phyloP scores from a whole-genome alignment of 768 basidiomycete genomes.

The Amylocystis lapponica region DNA sequence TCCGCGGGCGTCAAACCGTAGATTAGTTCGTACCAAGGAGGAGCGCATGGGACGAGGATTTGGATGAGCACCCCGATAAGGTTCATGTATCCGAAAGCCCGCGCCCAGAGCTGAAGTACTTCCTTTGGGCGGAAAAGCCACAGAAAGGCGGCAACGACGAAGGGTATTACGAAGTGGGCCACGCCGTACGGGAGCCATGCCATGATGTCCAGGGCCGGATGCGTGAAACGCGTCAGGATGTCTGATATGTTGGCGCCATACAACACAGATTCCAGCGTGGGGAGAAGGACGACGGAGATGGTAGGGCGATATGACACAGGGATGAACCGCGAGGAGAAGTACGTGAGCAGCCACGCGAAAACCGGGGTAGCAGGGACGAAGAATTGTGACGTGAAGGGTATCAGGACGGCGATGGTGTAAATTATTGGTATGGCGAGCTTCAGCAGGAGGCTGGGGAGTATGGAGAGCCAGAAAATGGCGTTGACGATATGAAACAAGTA shows the following conservation, averaged over 20 bases:
- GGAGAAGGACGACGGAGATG: constrained; percentile 89
- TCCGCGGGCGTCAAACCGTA: constrained; percentile 94
- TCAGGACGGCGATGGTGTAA: constrained; percentile 61
- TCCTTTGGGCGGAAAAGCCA: constrained; percentile 88
- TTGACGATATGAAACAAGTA: constrained; percentile 62
- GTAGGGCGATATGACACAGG: constrained; percentile 68
- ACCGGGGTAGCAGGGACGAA: constrained; percentile 85
- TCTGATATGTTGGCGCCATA: constrained; percentile 99
- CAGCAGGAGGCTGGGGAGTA: constrained; percentile 72
- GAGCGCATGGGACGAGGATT: constrained; percentile 85
- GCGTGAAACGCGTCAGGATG: constrained; percentile 91
- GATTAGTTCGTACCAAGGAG: constrained; percentile 97
- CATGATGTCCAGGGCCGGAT: constrained; percentile 85
- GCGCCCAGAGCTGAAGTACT: constrained; percentile 77
- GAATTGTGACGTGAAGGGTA: constrained; percentile 89
- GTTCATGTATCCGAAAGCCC: constrained; percentile 92
- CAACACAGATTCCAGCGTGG: constrained; percentile 89
- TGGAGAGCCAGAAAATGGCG: constrained; percentile 62
- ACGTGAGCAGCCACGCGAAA: constrained; percentile 80
- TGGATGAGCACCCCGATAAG: constrained; percentile 83
- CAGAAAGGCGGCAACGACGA: constrained; percentile 76
- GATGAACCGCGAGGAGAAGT: constrained; percentile 84
- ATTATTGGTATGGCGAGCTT: constrained; percentile 76
- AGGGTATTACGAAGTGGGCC: constrained; percentile 81
- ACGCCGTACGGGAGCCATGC: constrained; percentile 99